phyloP scores from a whole-genome alignment of 2,329 filamentous ascomycete species.

The Aspergillus fumigatiaffinis region DNA sequence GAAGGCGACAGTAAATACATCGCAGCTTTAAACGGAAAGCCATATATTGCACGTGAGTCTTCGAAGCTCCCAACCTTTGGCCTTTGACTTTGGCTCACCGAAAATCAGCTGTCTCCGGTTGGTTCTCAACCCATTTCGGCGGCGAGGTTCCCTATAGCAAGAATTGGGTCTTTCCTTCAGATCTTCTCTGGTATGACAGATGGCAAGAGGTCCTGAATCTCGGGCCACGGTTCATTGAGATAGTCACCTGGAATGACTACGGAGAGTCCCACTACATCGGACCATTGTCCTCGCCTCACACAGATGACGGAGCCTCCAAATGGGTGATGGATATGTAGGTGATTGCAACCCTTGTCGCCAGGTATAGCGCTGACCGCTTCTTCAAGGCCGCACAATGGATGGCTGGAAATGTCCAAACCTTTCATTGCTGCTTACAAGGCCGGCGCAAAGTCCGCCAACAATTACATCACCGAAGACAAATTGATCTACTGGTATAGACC shows the following conservation, averaged over 20 bases:
- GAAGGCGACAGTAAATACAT: slow-evolving; percentile 34
- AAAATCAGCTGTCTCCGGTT: slow-evolving; percentile 40
- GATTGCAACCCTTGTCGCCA: neutral
- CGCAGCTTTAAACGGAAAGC: slow-evolving; percentile 35
- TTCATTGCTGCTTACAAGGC: slow-evolving; percentile 53
- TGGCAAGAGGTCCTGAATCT: slow-evolving; percentile 42
- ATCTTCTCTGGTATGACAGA: slow-evolving; percentile 43
- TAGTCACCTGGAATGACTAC: slow-evolving; percentile 50
- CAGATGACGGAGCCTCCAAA: slow-evolving; percentile 42
- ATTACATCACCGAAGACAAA: slow-evolving; percentile 47
- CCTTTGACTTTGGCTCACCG: neutral
- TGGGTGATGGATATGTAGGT: slow-evolving; percentile 49
- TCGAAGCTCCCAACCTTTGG: neutral
- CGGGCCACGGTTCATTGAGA: slow-evolving; percentile 48
- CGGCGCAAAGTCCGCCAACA: slow-evolving; percentile 30
- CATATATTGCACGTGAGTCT: slow-evolving; percentile 47
- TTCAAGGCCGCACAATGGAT: slow-evolving; percentile 48
- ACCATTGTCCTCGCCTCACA: slow-evolving; percentile 42
- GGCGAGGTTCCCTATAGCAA: slow-evolving; percentile 45
- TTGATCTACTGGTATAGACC: slow-evolving; percentile 57
- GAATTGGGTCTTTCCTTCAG: slow-evolving; percentile 50
- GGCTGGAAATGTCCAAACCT: slow-evolving; percentile 52
- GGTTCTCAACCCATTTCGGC: slow-evolving; percentile 53
- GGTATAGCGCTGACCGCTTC: neutral
- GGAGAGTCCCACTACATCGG: slow-evolving; percentile 56